Base-by-base conservation (phyloP, 2,329 filamentous ascomycete species). In the Aurifilum marmelostoma region DNA sequence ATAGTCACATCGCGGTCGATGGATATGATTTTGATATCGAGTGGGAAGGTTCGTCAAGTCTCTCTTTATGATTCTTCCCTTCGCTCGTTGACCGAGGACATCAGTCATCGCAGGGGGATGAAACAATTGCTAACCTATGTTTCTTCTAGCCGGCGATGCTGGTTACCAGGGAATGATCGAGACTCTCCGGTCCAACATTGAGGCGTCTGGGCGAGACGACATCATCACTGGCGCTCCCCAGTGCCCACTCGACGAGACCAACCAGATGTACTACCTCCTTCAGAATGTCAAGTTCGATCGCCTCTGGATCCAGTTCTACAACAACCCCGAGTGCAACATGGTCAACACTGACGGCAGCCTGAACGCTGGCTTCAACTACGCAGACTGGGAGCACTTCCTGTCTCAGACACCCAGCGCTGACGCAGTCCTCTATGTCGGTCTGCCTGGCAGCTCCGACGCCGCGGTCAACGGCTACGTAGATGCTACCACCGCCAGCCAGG, bases 11-110 rank as follows among this genome's bases (percentile, higher is more conserved):
- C 34, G 75, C 81, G 3, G 81, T 88, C 41, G 83, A 88, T 72
- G 83, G 84, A 21, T 87, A 82, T 74, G 84, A 87, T 72, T 82
- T 85, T 65, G 84, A 86, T 68, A 80, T 85, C 50, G 84, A 85
- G 75, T 73, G 72, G 34, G 70, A 73, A 60, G 78, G 76, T 64
- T 58, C 71, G 72, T 59, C 65, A 72, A 67, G 2, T 12, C 21
- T 21, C 5, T 12, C 11, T 32, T 41, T 41, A 4, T 34, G 34
- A 4, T 8, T 34, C 34, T 34, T 34, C 8, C 34, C 8, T 34
- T 34, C 21, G n/a, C 9, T n/a, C 43, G 18, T 37, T 29, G 8
- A n/a, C 11, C 29, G 4, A 34, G 32, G 7, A n/a, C 5, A 37
- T 5, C 37, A 3, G 12, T 54, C 50, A 27, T 34, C 3, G 6